Evolutionary conservation across 305 asterid genomes (phyloP), one percentile per base, ranked within the genome.

Genomic region (Petunia hybrid): DNA sequence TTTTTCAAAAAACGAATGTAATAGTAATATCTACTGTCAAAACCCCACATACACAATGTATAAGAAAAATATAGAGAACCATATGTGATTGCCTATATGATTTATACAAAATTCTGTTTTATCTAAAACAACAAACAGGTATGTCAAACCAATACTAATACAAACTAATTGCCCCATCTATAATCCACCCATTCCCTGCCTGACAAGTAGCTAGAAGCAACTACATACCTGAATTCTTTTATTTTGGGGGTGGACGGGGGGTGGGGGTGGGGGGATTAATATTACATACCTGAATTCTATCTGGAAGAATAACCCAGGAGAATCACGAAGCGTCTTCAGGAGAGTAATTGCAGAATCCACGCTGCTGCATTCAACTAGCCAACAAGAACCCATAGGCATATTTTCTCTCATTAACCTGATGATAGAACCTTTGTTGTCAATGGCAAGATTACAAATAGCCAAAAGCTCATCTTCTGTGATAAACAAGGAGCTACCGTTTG

Each of bases 331-430:
- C 83, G 85, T 88, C 86, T 83, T 89, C 51, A 85, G 66, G 82
- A 92, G 85, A 69, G 87, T 82, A 82, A 74, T 87, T 82, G 97
- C 97, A 61, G 91, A 46, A 65, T 87, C 91, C 69, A 82, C 53
- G 86, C 91, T 86, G 85, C 82, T 89, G 89, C 97, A 91, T 80
- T 91, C 97, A 53, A 89, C 91, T 85, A 87, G 82, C 94, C 93
- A 92, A 83, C 85, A 82, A 61, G 85, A 87, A 82, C 90, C 88
- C 64, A 75, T 78, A 61, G 90, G 85, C 83, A 80, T 70, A 81
- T 77, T 88, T 76, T 86, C 80, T 85, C 95, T 85, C 65, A 86
- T 86, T 86, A 92, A 80, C 83, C 91, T 85, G 85, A 85, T 85
- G 84, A 89, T 84, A 9, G 88, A 89, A 65, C 95, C 97, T 40